Evolutionary conservation across 345 rosid species (phyloP).

Genomic region (Syzygium oleosum): DNA sequence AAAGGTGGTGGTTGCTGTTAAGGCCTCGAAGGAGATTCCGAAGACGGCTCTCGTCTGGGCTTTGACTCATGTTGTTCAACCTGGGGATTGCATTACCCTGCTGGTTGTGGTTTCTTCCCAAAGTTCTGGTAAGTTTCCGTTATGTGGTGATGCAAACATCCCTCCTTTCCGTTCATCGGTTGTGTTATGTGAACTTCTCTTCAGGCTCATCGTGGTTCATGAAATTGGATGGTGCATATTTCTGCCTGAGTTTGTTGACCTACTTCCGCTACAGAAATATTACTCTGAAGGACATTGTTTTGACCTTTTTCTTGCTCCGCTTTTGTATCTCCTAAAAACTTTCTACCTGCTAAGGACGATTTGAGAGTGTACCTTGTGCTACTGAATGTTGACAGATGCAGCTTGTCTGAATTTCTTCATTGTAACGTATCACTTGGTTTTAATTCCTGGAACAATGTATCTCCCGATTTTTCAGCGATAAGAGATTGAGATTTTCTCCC

Average conservation of each 20-base stretch:
- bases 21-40: conserved; percentile 93
- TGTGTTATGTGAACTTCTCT: neutral
- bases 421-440: neutral
- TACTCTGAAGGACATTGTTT: neutral
- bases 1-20: conserved; percentile 91
- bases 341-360: neutral
- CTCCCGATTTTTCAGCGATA: neutral
- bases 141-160: neutral
- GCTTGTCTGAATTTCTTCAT: neutral
- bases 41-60: conserved; percentile 96
- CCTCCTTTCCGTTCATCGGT: neutral
- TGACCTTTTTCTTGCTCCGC: neutral
- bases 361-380: neutral
- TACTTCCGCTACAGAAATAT: neutral
- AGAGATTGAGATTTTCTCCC: neutral
- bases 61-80: conserved; percentile 93
- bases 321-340: neutral
- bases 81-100: conserved; percentile 89
- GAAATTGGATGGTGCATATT: neutral
- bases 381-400: neutral
- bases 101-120: conserved; percentile 82
- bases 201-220: neutral
- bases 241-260: neutral
- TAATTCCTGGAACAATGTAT: neutral
- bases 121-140: conserved; percentile 37